Base-by-base conservation (phyloP, 257 asterid genomes). In the Voacanga thouarsii region DNA sequence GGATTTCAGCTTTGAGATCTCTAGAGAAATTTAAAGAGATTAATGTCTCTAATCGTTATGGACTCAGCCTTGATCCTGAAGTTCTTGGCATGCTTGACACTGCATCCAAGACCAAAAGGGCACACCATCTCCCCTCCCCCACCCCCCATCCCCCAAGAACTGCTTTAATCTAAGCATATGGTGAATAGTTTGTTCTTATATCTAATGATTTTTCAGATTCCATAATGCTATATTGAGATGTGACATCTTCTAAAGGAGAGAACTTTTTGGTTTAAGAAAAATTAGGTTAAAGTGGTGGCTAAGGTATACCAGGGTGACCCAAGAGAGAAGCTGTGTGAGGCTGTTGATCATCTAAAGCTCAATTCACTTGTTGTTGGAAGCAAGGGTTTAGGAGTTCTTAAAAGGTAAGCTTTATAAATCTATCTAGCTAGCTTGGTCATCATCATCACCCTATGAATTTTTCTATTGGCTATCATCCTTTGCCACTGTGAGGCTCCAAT, bases 231-330 rank as follows among this genome's bases (percentile, higher is more conserved):
- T 3, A 19, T 18, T 55, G 61, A 21, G 26, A 55, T 55, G 57
- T 51, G 26, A 55, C 26, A 55, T 55, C 19, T 18, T 55, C 61
- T 53, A 53, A 53, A 53, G 59, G 21, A 3, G 2, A n/a, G 16
- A 11, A 7, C 5, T 33, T 63, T 28, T 33, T 33, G 37, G 8
- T 30, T 64, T 30, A 75, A 15, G 30, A 89, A 33, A 33, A 33
- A 1, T 33, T 33, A 33, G 96, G 92, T 88, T 74, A 88, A 79
- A 70, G 93, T 90, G 78, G 84, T 83, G 83, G 92, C 97, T 10
- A 91, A 93, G 86, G 96, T 93, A 19, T 91, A 86, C 41, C 91
- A 97, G 97, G 97, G 97, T 28, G 97, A 93, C 81, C 89, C 97
- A 44, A 84, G 92, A 75, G 96, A 91, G 71, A 93, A 91, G 87